Percentiles rank a stretch among this genome's conserved stretches.
These are phyloP conservation scores for Phialophora macrospora DNA, from an alignment of 2,329 filamentous ascomycete genomes.

Conservation along the genomic window DNA sequence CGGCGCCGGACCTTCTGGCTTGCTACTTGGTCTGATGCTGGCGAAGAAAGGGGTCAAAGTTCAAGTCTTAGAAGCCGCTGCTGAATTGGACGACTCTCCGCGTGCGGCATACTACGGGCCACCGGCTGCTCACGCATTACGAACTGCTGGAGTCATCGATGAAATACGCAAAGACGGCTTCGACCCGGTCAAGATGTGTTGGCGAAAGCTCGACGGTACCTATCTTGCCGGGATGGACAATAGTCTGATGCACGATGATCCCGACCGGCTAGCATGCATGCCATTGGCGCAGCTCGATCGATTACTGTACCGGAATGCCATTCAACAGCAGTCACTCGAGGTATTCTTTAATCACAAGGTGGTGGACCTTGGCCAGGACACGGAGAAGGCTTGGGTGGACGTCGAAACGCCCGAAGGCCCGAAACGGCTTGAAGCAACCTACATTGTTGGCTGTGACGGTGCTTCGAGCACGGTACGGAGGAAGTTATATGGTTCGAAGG, in stretches of 20 bases:
- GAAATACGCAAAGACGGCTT: slow-evolving; percentile 55
- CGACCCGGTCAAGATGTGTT: slow-evolving; percentile 50
- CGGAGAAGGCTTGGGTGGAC: slow-evolving; percentile 34
- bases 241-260: slow-evolving; percentile 35
- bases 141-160: slow-evolving; percentile 63
- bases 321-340: slow-evolving; percentile 43
- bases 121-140: slow-evolving; percentile 62
- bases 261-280: slow-evolving; percentile 51
- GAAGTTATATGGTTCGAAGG: slow-evolving; percentile 38
- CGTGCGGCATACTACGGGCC: slow-evolving; percentile 68
- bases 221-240: slow-evolving; percentile 42
- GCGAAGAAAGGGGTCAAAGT: slow-evolving; percentile 43
- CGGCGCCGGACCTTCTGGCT: slow-evolving; percentile 44
- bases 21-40: slow-evolving; percentile 43
- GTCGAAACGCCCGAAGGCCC: slow-evolving; percentile 33
- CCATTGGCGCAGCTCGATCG: slow-evolving; percentile 52
- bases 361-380: slow-evolving; percentile 35
- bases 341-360: slow-evolving; percentile 54
- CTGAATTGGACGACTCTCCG: slow-evolving; percentile 62
- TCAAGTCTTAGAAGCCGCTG: slow-evolving; percentile 58
- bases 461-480: slow-evolving; percentile 30
- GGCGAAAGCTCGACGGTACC: slow-evolving; percentile 51
- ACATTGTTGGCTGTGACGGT: slow-evolving; percentile 53
- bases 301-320: slow-evolving; percentile 50
- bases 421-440: slow-evolving; percentile 45